A percentile compares a stretch with the other conserved stretches of the same genome.
phyloP scores from a whole-genome alignment of 768 basidiomycete genomes.

The Sutorius australiensis region DNA sequence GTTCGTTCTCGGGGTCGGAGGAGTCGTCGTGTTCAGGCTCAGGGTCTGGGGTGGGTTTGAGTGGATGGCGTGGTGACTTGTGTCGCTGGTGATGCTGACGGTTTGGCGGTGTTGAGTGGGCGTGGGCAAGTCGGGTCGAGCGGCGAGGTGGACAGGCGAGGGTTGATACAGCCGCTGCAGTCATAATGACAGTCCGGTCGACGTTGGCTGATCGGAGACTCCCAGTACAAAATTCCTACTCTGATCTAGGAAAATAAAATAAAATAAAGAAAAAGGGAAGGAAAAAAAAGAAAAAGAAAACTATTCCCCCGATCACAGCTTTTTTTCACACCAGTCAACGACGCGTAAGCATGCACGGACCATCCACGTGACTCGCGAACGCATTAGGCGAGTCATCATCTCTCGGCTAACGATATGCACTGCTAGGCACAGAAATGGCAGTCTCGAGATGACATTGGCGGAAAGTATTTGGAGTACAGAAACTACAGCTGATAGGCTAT shows the following conservation, averaged over 20 bases:
- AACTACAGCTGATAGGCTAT: no score
- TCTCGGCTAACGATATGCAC: no score
- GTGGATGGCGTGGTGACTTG: background rate
- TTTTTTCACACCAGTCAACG: constrained; percentile 13
- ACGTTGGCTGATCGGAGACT: constrained; percentile 15
- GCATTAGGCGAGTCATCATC: no score
- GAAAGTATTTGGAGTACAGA: no score
- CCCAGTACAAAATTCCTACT: background rate
- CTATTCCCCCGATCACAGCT: background rate
- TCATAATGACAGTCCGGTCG: constrained; percentile 23
- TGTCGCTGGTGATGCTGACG: background rate
- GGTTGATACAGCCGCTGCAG: constrained; percentile 26
- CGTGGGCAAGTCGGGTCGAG: constrained; percentile 26
- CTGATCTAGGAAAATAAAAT: background rate
- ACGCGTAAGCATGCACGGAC: constrained; percentile 25
- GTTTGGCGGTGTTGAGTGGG: constrained; percentile 7
- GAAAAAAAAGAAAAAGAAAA: background rate
- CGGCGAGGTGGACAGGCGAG: constrained; percentile 30
- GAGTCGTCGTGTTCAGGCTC: constrained; percentile 21
- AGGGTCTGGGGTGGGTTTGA: constrained; percentile 8
- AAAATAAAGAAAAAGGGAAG: background rate
- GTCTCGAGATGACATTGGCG: no score
- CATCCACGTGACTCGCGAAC: constrained; percentile 20
- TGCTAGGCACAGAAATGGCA: no score
- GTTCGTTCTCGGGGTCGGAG: constrained; percentile 28